Evolutionary conservation across 176 grass and related monocot genomes (phyloP).

Genomic region (Saccharum officinarum): DNA sequence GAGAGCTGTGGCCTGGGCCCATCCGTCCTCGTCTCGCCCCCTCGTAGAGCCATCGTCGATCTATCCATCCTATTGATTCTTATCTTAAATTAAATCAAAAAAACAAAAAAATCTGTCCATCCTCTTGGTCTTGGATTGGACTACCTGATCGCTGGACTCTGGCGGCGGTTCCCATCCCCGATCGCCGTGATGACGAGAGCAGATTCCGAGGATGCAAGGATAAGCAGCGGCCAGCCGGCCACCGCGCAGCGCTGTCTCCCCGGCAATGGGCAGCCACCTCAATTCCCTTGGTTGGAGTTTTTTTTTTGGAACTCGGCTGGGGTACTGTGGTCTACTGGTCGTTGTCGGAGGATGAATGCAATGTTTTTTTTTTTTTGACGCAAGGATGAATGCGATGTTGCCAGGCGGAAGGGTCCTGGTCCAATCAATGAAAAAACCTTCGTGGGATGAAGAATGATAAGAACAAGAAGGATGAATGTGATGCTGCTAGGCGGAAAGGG

Average conservation of each 20-base stretch:
- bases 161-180: no score
- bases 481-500: background rate
- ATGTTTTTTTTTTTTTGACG: no score
- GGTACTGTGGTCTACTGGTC: no score
- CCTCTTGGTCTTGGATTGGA: background rate
- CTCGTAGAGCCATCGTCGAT: background rate
- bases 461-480: background rate
- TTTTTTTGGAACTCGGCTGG: no score
- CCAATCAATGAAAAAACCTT: no score
- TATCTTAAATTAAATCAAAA: no score
- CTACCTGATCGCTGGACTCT: background rate
- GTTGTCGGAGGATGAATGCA: background rate
- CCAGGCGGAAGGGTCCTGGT: no score
- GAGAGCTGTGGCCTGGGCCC: conserved; percentile 6
- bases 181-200: background rate
- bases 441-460: no score
- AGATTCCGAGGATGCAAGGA: background rate
- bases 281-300: conserved; percentile 17
- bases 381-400: background rate
- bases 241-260: background rate
- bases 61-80: no score
- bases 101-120: no score
- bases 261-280: background rate
- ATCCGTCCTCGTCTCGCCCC: background rate
- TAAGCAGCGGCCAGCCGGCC: background rate